Conservation (phyloP, 306 rosid species). For the Vigna trinervia region DNA sequence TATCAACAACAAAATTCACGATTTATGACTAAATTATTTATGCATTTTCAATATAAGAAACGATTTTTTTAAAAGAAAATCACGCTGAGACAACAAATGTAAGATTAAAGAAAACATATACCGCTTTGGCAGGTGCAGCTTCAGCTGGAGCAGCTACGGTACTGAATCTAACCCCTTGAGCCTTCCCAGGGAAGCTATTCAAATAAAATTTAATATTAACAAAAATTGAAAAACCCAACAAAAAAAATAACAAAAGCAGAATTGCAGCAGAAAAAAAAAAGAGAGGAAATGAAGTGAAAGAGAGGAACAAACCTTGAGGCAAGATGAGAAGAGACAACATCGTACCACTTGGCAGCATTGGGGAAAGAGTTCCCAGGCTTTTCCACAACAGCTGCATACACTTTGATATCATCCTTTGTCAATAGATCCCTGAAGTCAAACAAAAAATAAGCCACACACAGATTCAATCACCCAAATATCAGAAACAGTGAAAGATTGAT, state of each 20-base stretch:
- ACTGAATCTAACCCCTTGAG: conserved; percentile 67
- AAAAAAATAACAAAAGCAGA: not conserved
- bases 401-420: conserved; percentile 85
- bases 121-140: conserved; percentile 61
- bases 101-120: conserved; percentile 21
- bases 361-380: conserved; percentile 62
- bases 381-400: conserved; percentile 63
- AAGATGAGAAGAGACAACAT: conserved; percentile 65
- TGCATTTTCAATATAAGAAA: not conserved
- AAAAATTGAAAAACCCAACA: not conserved
- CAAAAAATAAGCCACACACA: not conserved
- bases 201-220: conserved; percentile 9
- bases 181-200: conserved; percentile 76
- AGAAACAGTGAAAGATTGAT: not conserved
- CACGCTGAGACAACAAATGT: not conserved
- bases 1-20: not conserved
- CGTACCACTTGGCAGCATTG: conserved; percentile 75
- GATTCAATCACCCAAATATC: conserved; percentile 24
- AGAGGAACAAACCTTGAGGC: conserved; percentile 58
- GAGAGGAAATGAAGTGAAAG: not conserved
- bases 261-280: not conserved
- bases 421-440: conserved; percentile 56
- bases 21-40: not conserved
- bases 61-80: not conserved
- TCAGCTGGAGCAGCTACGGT: conserved; percentile 54